These are phyloP conservation scores for Pseudocercospora cruenta DNA, from an alignment of 2,329 filamentous ascomycete species.

Conservation along the genomic window DNA sequence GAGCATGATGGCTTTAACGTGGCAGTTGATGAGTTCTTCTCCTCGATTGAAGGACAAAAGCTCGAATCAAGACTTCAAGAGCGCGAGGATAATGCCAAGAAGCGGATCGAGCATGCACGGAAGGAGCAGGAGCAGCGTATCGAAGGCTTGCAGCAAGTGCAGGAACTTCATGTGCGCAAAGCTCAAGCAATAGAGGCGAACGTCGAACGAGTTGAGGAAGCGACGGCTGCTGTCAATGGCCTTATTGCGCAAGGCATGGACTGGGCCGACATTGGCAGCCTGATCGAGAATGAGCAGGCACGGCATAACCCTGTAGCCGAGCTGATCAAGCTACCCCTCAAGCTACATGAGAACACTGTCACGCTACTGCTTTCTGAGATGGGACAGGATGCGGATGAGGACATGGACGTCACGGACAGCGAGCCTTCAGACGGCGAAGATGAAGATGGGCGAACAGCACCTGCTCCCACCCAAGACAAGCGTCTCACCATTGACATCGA, in stretches of 20 bases:
- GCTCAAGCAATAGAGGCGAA: constrained; percentile 91
- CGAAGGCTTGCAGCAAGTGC: constrained; percentile 78
- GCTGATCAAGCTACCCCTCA: constrained; percentile 83
- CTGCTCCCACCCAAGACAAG: constrained; percentile 42
- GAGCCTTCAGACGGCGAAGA: constrained; percentile 65
- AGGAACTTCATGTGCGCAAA: constrained; percentile 82
- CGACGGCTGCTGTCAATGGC: constrained; percentile 87
- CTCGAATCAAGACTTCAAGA: constrained; percentile 82
- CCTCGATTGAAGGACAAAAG: constrained; percentile 91
- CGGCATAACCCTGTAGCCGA: constrained; percentile 81
- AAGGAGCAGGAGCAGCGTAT: constrained; percentile 84
- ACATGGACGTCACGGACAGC: constrained; percentile 61
- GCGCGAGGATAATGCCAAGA: constrained; percentile 77
- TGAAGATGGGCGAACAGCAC: constrained; percentile 50
- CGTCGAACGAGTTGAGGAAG: constrained; percentile 86
- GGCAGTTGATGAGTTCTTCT: constrained; percentile 96
- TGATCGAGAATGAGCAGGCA: constrained; percentile 85
- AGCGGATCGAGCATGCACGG: constrained; percentile 81
- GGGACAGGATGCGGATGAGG: constrained; percentile 61
- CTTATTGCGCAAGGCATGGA: constrained; percentile 95
- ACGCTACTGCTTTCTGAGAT: constrained; percentile 73
- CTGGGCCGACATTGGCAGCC: constrained; percentile 85
- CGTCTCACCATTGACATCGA: constrained; percentile 80
- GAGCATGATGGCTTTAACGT: constrained; percentile 86
- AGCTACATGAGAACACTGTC: constrained; percentile 85